These are phyloP conservation scores for Porcisia deanei DNA, from an alignment of 208 protist genomes.

Conservation along the genomic window DNA sequence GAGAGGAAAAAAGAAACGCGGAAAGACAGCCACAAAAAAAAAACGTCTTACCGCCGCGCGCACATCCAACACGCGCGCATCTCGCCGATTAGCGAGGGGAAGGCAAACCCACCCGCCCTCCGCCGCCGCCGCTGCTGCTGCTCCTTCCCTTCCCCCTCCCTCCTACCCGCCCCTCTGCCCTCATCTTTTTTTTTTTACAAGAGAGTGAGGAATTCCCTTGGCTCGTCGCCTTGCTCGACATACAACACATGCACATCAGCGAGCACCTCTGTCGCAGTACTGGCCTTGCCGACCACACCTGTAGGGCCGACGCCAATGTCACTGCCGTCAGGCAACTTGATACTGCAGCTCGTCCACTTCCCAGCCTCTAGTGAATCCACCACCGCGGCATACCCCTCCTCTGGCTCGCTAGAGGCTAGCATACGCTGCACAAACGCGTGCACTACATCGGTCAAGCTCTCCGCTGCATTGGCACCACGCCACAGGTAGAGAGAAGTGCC, in stretches of 20 bases:
- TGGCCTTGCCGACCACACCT: neutral
- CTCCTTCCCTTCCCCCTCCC: neutral
- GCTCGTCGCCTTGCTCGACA: constrained; percentile 66
- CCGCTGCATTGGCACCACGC: constrained; percentile 37
- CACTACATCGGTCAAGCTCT: constrained; percentile 32
- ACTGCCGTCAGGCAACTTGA: constrained; percentile 10
- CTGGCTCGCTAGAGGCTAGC: neutral
- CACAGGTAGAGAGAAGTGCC: constrained; percentile 51
- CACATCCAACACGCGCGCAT: no score
- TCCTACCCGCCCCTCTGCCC: neutral
- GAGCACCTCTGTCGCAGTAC: neutral
- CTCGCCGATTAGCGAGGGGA: no score
- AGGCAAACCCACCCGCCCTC: no score
- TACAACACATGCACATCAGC: constrained; percentile 38
- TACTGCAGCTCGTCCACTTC: constrained; percentile 8
- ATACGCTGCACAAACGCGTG: constrained; percentile 18
- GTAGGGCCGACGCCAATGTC: neutral
- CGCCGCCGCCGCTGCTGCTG: neutral
- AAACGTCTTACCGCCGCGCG: no score
- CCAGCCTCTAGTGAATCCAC: neutral
- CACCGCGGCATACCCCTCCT: no score
- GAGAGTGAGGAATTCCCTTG: constrained; percentile 65
- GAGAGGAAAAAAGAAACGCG: neutral
- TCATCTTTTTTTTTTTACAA: constrained; percentile 8
- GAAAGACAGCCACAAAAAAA: no score